Evolutionary conservation across 2,329 filamentous ascomycete species (phyloP).

Genomic region (Zymoseptoria crescenta): DNA sequence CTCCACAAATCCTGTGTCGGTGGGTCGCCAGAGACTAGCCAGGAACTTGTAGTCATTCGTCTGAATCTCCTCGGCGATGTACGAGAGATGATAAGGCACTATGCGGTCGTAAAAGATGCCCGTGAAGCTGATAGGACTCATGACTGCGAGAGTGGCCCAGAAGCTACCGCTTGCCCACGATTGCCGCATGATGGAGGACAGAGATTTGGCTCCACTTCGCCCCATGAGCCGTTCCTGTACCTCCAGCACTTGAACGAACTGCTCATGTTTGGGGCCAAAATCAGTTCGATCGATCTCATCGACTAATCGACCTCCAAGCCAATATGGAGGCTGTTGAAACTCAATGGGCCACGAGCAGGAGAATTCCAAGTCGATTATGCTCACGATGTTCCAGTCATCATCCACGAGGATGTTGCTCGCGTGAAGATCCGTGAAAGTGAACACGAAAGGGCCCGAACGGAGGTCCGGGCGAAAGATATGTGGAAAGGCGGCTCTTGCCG

Average conservation of each 20-base stretch:
- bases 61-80: neutral
- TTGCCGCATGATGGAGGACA: neutral
- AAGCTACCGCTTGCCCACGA: neutral
- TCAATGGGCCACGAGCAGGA: slow-evolving; percentile 27
- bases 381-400: neutral
- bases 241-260: neutral
- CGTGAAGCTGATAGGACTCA: neutral
- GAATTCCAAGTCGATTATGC: neutral
- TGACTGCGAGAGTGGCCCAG: neutral
- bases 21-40: neutral
- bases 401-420: neutral
- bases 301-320: neutral
- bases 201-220: neutral
- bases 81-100: neutral
- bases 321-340: slow-evolving; percentile 15
- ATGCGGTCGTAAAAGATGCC: neutral
- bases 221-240: neutral
- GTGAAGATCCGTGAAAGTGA: neutral
- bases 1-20: neutral
- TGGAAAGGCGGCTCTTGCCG: neutral
- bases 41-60: neutral
- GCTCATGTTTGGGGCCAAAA: neutral
- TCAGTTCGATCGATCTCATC: neutral
- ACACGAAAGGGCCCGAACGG: neutral
- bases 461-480: neutral